These are phyloP conservation scores for Diutina siamensis DNA, from an alignment of 1,139 yeast species.

Conservation along the genomic window DNA sequence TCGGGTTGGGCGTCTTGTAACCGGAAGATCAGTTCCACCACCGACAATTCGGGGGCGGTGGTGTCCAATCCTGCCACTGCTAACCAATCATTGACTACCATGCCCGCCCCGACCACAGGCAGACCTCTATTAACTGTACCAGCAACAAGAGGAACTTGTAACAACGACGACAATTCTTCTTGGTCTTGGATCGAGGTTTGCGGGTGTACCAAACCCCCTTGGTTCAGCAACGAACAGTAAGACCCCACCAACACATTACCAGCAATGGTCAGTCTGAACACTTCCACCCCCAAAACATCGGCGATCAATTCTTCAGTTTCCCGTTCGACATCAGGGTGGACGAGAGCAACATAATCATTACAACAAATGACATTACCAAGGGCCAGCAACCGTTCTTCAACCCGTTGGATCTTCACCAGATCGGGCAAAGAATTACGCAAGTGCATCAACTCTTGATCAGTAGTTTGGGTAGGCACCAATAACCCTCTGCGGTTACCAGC, in stretches of 20 bases:
- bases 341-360: slow-evolving; percentile 97
- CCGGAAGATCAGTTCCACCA: slow-evolving; percentile 90
- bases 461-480: slow-evolving; percentile 93
- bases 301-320: slow-evolving; percentile 98
- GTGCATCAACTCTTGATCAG: slow-evolving; percentile 98
- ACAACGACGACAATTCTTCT: slow-evolving; percentile 88
- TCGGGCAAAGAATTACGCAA: slow-evolving; percentile 97
- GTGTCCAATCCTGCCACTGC: slow-evolving; percentile 96
- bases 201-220: slow-evolving; percentile 98
- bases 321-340: slow-evolving; percentile 98
- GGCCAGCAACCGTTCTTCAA: slow-evolving; percentile 94
- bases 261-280: slow-evolving; percentile 96
- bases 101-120: slow-evolving; percentile 94
- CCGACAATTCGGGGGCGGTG: slow-evolving; percentile 96
- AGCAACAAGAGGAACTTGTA: slow-evolving; percentile 96
- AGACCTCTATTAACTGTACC: slow-evolving; percentile 99
- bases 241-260: slow-evolving; percentile 97
- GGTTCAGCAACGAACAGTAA: slow-evolving; percentile 88
- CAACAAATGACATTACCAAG: slow-evolving; percentile 97
- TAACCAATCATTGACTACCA: slow-evolving; percentile 97
- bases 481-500: slow-evolving; percentile 98
- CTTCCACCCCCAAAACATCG: slow-evolving; percentile 98
- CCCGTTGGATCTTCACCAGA: slow-evolving; percentile 89
- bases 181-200: slow-evolving; percentile 96
- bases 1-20: slow-evolving; percentile 84